Conservation (phyloP, 1,284 basidiomycete species). For the Puccinia coronata region DNA sequence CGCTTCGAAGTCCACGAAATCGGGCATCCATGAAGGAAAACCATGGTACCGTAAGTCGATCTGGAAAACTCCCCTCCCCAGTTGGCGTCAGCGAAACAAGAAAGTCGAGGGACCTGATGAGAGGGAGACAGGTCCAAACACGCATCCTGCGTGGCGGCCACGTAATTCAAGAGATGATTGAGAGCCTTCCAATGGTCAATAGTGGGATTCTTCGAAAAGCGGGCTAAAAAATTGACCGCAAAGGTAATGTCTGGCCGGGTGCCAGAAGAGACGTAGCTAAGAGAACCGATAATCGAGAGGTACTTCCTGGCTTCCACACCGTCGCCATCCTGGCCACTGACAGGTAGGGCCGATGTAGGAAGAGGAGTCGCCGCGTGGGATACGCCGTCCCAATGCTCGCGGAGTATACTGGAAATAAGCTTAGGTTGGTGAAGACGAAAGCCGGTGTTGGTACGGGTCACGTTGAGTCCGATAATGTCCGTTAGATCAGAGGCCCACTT, state of each 20-base stretch:
- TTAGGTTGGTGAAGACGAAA: neutral
- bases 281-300: neutral
- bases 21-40: too few species aligned
- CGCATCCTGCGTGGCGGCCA: too few species aligned
- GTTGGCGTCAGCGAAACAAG: constrained; percentile 8
- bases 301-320: neutral
- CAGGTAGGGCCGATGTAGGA: neutral
- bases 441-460: neutral
- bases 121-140: neutral
- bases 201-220: neutral
- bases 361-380: neutral
- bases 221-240: neutral
- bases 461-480: neutral
- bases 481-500: neutral
- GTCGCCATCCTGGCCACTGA: neutral
- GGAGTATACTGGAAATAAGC: neutral
- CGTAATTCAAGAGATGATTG: neutral
- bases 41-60: too few species aligned
- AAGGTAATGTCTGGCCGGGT: neutral
- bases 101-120: neutral
- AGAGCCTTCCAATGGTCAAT: neutral
- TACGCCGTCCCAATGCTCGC: neutral
- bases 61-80: too few species aligned
- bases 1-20: too few species aligned
- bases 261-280: neutral